Base-by-base conservation (phyloP, 163 green algal genomes). In the Scenedesmus sp. region DNA sequence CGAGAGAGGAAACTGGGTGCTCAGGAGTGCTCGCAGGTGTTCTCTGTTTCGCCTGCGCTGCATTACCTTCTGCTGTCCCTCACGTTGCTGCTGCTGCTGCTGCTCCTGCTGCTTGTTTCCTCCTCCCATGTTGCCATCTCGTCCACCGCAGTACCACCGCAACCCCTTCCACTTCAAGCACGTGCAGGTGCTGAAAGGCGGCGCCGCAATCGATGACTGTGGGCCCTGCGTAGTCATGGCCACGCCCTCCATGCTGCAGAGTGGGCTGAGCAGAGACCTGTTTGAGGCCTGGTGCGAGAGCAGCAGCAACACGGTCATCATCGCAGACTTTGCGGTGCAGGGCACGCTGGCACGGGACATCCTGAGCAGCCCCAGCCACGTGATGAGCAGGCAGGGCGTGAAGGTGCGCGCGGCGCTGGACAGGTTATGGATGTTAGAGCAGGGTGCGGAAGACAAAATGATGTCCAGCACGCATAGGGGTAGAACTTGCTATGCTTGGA, bases 131-230 rank as follows among this genome's bases (percentile, higher is more conserved):
- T n/a, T n/a, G n/a, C n/a, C n/a, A n/a, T n/a, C n/a, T n/a, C n/a
- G n/a, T n/a, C n/a, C n/a, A n/a, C n/a, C 74, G 57, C 92, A 96
- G 95, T 90, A 94, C 59, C 70, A 79, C 70, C 90, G 96, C 84
- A 99, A 99, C 95, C 98, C 98, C 15, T 99, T 99, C 91, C 91
- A 97, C 34, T 99, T 99, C 96, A 97, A 97, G 81, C 96, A 99
- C 94, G 97, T 99, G 26, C 95, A 96, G 52, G 96, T 98, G 86
- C 93, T 99, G 10, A 95, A 95, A 84, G 96, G 90, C 16, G 94
- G 95, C 15, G 76, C 86, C 0, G 92, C 96, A 77, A 97, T 99
- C 89, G 96, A 99, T 66, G 97, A 99, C 88, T 93, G 95, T 10
- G 98, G 98, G 0, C 97, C 98, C 5, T 99, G 97, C 87, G 98